Percentiles rank a stretch among this genome's conserved stretches.
phyloP scores from a whole-genome alignment of 2,329 filamentous ascomycete genomes.

The Thelonectria discophora region DNA sequence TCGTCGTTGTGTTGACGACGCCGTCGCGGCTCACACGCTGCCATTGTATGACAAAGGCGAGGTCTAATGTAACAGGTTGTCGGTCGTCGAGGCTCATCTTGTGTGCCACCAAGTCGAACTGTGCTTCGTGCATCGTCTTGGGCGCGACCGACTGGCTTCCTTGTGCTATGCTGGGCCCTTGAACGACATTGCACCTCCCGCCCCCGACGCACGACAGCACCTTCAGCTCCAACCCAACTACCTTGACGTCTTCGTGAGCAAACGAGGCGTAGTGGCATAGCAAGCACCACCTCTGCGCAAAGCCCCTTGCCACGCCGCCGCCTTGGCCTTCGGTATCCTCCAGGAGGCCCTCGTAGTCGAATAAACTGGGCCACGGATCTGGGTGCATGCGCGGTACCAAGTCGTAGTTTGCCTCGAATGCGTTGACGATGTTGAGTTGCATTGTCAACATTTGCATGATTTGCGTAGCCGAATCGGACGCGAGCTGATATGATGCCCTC shows the following conservation, averaged over 20 bases:
- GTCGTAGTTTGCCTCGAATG: constrained; percentile 93
- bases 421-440: constrained; percentile 77
- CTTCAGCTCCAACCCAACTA: constrained; percentile 70
- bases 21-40: constrained; percentile 58
- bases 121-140: constrained; percentile 74
- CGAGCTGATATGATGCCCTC: constrained; percentile 79
- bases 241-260: constrained; percentile 73
- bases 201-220: constrained; percentile 69
- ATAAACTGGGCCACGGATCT: constrained; percentile 88
- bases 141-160: constrained; percentile 64
- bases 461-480: constrained; percentile 81
- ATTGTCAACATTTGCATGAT: constrained; percentile 77
- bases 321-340: constrained; percentile 47
- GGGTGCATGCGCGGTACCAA: constrained; percentile 81
- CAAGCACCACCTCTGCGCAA: constrained; percentile 84
- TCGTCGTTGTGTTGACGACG: constrained; percentile 67
- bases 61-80: constrained; percentile 75
- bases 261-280: constrained; percentile 80
- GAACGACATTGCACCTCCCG: constrained; percentile 64
- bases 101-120: constrained; percentile 78
- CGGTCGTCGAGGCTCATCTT: constrained; percentile 86
- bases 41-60: constrained; percentile 82
- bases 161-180: constrained; percentile 49
- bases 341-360: constrained; percentile 66
- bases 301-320: constrained; percentile 57